These are phyloP conservation scores for Gossypium arboreum DNA, from an alignment of 345 rosid genomes.

Conservation along the genomic window DNA sequence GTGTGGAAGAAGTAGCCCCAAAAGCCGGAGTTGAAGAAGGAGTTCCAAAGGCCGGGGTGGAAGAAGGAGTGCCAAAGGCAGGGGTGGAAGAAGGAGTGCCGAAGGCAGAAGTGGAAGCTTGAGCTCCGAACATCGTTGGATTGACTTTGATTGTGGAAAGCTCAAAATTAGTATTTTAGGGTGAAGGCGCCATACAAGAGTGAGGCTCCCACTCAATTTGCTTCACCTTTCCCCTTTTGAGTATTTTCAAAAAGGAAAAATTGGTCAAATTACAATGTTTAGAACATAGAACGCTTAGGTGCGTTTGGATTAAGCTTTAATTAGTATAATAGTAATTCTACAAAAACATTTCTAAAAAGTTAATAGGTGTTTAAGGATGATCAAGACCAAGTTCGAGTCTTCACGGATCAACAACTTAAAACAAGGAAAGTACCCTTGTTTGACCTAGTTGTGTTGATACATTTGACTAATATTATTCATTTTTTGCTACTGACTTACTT, in stretches of 20 bases:
- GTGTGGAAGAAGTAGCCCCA: constrained; percentile 47
- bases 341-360: no score
- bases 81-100: constrained; percentile 26
- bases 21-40: constrained; percentile 42
- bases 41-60: constrained; percentile 37
- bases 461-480: no score
- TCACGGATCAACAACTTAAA: no score
- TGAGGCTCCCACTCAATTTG: neutral
- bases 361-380: no score
- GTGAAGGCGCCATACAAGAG: constrained; percentile 5
- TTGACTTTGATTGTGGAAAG: neutral
- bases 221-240: neutral
- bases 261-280: no score
- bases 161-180: neutral
- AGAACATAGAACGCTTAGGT: neutral
- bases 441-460: no score
- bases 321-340: no score
- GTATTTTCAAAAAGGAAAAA: neutral
- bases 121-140: constrained; percentile 36
- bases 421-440: no score
- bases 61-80: constrained; percentile 39
- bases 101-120: constrained; percentile 27
- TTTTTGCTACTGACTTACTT: no score
- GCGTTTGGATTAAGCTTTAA: no score
- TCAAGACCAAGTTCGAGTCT: no score